These are phyloP conservation scores for Lippia alba DNA, from an alignment of 305 asterid genomes.

Conservation along the genomic window DNA sequence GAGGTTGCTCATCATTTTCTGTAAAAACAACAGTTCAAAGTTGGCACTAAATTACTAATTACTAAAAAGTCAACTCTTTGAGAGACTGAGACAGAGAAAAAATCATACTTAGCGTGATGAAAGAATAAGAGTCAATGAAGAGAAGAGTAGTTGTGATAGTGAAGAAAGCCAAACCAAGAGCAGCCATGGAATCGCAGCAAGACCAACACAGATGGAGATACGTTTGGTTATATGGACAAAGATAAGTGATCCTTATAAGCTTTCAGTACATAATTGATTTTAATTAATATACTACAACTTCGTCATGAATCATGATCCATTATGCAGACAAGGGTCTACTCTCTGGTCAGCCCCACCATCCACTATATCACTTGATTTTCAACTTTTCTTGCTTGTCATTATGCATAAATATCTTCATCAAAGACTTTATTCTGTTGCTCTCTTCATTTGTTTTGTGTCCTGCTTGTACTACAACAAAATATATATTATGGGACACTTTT, in stretches of 20 bases:
- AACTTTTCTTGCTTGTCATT: background rate
- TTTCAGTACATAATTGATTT: background rate
- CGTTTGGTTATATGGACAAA: background rate
- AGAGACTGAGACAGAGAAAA: background rate
- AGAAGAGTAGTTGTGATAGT: conserved; percentile 25
- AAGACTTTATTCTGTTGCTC: background rate
- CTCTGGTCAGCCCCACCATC: conserved; percentile 22
- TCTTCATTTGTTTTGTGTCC: background rate
- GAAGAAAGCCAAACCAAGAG: conserved; percentile 20
- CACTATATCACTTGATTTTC: conserved; percentile 13
- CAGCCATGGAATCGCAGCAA: conserved; percentile 29
- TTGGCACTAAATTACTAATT: background rate
- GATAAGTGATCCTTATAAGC: conserved; percentile 8
- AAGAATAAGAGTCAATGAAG: conserved; percentile 37
- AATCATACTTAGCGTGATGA: conserved; percentile 30
- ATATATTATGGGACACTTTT: too few relatives aligned
- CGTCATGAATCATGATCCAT: conserved; percentile 5
- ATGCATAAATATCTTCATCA: background rate
- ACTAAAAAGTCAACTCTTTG: background rate
- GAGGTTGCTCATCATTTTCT: conserved; percentile 33
- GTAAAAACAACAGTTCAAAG: background rate
- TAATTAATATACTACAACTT: conserved; percentile 8
- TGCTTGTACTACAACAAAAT: too few relatives aligned
- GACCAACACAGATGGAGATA: background rate
- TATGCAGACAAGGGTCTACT: conserved; percentile 1